Evolutionary conservation across 208 protist species (phyloP).

Genomic region (Wallacemonas sp.): DNA sequence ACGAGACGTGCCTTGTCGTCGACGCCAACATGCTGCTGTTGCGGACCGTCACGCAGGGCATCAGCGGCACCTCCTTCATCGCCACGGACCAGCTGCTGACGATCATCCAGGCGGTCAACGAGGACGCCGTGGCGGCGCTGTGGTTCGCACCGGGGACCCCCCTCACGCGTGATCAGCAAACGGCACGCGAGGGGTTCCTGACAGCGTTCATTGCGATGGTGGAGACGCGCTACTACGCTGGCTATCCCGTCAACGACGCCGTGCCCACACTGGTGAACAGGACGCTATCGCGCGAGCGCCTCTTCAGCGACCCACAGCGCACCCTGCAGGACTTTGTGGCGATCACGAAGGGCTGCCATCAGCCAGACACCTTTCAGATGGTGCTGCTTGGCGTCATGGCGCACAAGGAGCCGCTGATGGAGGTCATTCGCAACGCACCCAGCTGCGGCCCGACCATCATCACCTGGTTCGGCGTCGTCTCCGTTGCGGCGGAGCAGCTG

Average conservation of each 20-base stretch:
- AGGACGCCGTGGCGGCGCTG: constrained; percentile 51
- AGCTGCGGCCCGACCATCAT: constrained; percentile 38
- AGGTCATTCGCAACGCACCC: constrained; percentile 32
- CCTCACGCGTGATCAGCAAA: constrained; percentile 24
- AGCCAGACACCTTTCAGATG: constrained; percentile 58
- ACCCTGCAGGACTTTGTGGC: constrained; percentile 58
- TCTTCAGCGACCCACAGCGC: constrained; percentile 31
- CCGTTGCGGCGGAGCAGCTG: constrained; percentile 36
- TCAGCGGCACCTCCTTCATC: constrained; percentile 55
- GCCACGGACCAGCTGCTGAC: constrained; percentile 57
- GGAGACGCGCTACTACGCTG: constrained; percentile 77
- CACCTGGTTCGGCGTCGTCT: constrained; percentile 45
- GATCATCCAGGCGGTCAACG: constrained; percentile 58
- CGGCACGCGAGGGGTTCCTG: constrained; percentile 51
- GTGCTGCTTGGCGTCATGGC: constrained; percentile 49
- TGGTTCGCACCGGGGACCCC: constrained; percentile 5
- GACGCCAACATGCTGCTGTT: constrained; percentile 77
- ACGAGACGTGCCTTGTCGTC: constrained; percentile 52
- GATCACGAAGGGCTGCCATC: constrained; percentile 67
- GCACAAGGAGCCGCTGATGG: constrained; percentile 27
- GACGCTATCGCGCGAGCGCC: constrained; percentile 31
- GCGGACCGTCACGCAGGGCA: constrained; percentile 53
- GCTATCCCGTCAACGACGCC: constrained; percentile 52
- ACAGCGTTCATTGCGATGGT: constrained; percentile 63
- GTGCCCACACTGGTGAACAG: constrained; percentile 40